Conservation (phyloP, 108 stramenopile species). For the Nannochloropsis salina region DNA sequence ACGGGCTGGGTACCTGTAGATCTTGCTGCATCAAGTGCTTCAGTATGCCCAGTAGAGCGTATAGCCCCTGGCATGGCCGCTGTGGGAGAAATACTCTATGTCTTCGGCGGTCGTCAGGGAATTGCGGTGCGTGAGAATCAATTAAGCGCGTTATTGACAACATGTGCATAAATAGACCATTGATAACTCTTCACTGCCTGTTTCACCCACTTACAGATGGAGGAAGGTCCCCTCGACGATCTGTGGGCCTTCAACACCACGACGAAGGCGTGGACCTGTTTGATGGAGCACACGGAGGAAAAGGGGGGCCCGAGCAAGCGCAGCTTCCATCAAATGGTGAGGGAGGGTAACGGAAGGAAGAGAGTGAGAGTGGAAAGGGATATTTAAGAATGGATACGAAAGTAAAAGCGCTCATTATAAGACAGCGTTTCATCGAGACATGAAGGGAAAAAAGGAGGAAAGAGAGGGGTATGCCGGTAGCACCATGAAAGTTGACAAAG, state of each 20-base stretch:
- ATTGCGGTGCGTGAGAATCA: neutral
- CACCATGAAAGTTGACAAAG: no score
- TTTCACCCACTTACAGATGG: neutral
- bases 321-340: slow-evolving; percentile 4
- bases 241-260: neutral
- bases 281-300: slow-evolving; percentile 7
- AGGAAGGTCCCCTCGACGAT: neutral
- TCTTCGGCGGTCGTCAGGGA: neutral
- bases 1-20: neutral
- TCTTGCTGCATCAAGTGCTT: neutral
- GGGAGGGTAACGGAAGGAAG: neutral
- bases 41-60: neutral
- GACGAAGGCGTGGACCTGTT: neutral
- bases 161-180: no score
- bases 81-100: neutral
- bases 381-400: no score
- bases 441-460: no score
- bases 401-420: no score
- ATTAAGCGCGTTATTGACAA: neutral
- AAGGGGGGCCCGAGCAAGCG: neutral
- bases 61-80: slow-evolving; percentile 6
- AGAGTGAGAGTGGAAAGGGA: neutral
- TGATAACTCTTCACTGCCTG: neutral
- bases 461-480: no score
- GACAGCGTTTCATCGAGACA: no score